Percentiles rank a stretch among this genome's conserved stretches.
phyloP scores from a whole-genome alignment of 176 grass and related monocot species.

The Oryza glaberrima region DNA sequence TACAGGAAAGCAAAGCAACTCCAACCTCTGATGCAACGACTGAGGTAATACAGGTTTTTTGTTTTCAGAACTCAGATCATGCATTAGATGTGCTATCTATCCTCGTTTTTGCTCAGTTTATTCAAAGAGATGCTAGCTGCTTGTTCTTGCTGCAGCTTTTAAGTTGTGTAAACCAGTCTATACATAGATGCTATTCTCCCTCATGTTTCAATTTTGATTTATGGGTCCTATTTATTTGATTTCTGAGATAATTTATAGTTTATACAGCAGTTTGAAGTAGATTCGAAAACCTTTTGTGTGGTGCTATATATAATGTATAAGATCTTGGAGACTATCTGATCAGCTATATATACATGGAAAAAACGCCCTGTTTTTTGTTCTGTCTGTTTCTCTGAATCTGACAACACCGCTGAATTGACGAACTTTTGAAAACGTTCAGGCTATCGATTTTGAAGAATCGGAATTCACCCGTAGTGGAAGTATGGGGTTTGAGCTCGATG shows the following conservation, averaged over 20 bases:
- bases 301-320: neutral
- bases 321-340: neutral
- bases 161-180: neutral
- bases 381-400: neutral
- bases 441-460: neutral
- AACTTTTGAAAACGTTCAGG: neutral
- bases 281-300: neutral
- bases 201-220: neutral
- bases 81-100: neutral
- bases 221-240: neutral
- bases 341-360: neutral
- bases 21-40: neutral
- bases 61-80: neutral
- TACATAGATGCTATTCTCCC: neutral
- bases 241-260: neutral
- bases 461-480: neutral
- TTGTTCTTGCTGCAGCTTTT: neutral
- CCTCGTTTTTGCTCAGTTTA: neutral
- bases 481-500: neutral
- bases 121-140: neutral
- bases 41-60: conserved; percentile 8
- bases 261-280: neutral
- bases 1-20: conserved; percentile 16
- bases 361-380: neutral
- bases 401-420: neutral